Percentiles rank a stretch among this genome's conserved stretches.
Evolutionary conservation across 2,329 filamentous ascomycete species (phyloP).

Genomic region (Nemania bipapillata): DNA sequence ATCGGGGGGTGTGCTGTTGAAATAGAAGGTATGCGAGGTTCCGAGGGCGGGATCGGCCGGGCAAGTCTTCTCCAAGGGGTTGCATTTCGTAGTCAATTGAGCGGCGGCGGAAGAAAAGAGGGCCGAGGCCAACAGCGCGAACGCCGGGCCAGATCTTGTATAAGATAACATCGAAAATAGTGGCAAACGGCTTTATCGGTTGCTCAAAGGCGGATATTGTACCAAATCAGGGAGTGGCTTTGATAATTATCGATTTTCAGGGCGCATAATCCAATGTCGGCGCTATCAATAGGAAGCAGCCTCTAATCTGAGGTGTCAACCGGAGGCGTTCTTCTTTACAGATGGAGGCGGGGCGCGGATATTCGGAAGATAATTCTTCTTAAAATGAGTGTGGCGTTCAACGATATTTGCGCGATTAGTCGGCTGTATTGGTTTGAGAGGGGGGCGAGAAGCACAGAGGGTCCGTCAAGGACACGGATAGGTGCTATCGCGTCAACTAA

Average conservation of each 20-base stretch:
- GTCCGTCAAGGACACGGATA: conserved; percentile 35
- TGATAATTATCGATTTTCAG: conserved; percentile 6
- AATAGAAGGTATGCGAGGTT: conserved; percentile 69
- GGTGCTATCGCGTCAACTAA: conserved; percentile 20
- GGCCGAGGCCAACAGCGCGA: conserved; percentile 56
- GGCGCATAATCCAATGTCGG: conserved; percentile 4
- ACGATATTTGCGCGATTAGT: conserved; percentile 8
- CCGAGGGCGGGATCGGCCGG: conserved; percentile 77
- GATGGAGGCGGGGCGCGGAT: not conserved
- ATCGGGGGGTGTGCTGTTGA: conserved; percentile 70
- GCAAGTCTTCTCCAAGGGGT: conserved; percentile 78
- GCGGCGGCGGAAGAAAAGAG: conserved; percentile 65
- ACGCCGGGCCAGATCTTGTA: conserved; percentile 46
- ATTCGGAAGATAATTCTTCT: not conserved
- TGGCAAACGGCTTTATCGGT: not conserved
- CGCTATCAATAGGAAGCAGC: not conserved
- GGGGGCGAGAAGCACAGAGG: not conserved
- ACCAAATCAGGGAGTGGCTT: not conserved
- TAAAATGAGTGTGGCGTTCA: conserved; percentile 25
- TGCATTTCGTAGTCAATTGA: conserved; percentile 81
- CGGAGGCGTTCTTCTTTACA: not conserved
- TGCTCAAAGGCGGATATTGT: not conserved
- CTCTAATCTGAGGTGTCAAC: not conserved
- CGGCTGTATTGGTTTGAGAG: not conserved
- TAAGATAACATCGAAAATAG: conserved; percentile 20